Conservation (phyloP, 169 alveolate genomes). For the Plasmodium coatneyi region DNA sequence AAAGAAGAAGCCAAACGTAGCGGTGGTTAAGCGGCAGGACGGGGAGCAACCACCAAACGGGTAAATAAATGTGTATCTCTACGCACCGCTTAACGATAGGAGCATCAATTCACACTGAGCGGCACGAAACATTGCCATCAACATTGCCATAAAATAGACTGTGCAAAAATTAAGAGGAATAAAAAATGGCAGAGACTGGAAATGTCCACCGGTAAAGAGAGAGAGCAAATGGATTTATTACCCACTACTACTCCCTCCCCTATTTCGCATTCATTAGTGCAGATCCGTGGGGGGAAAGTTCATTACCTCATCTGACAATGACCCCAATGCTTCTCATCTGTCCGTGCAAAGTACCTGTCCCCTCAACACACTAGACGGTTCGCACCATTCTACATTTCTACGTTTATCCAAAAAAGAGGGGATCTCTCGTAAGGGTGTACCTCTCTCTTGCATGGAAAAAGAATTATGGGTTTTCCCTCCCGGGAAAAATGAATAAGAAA, state of each 20-base stretch:
- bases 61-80: not conserved
- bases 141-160: not conserved
- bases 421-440: not conserved
- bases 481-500: not conserved
- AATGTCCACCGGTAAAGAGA: not conserved
- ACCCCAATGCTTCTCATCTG: not conserved
- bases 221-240: not conserved
- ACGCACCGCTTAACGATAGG: not conserved
- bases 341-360: not conserved
- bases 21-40: not conserved
- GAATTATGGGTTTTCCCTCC: not conserved
- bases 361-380: not conserved
- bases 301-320: not conserved
- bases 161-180: not conserved
- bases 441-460: not conserved
- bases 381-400: not conserved
- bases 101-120: not conserved
- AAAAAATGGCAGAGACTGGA: not conserved
- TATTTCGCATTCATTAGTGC: not conserved
- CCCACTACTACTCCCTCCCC: not conserved
- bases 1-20: not conserved
- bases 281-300: not conserved
- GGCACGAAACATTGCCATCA: not conserved
- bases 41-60: not conserved
- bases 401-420: not conserved